Evolutionary conservation across 1,284 basidiomycete species (phyloP).

Genomic region (Ceratobasidium sp.): DNA sequence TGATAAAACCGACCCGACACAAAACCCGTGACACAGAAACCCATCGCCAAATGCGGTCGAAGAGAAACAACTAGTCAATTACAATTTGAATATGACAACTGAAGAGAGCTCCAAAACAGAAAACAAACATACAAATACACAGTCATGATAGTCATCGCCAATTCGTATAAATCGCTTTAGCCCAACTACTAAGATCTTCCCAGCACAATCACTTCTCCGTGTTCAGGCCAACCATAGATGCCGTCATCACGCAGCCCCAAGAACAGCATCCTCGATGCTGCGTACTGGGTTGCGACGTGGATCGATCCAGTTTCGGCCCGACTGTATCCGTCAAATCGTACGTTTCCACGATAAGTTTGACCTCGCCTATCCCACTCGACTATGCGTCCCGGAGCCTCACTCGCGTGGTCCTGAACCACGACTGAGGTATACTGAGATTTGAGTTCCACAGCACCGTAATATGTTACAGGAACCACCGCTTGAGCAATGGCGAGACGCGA

Average conservation of each 20-base stretch:
- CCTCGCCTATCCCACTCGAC: not conserved
- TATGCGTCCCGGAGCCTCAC: not conserved
- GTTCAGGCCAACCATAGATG: not conserved
- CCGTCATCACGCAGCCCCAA: constrained; percentile 13
- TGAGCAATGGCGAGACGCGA: not conserved
- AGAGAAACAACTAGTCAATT: too few species aligned
- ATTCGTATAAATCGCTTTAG: too few species aligned
- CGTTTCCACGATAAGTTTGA: not conserved
- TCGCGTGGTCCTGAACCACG: not conserved
- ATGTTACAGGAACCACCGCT: constrained; percentile 2
- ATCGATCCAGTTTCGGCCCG: not conserved
- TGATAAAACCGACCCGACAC: too few species aligned
- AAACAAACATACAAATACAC: too few species aligned
- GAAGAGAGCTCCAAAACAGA: too few species aligned
- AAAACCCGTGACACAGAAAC: too few species aligned
- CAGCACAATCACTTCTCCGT: constrained; percentile 2
- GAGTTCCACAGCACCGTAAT: not conserved
- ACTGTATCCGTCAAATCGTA: not conserved
- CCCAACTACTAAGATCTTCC: too few species aligned
- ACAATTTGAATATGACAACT: too few species aligned
- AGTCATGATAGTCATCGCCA: too few species aligned
- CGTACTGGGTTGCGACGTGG: not conserved
- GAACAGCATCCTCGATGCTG: constrained; percentile 2
- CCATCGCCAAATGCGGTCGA: too few species aligned
- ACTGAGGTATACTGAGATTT: constrained; percentile 6